phyloP scores from a whole-genome alignment of 2,329 filamentous ascomycete species.

The Chaetomium globosum region DNA sequence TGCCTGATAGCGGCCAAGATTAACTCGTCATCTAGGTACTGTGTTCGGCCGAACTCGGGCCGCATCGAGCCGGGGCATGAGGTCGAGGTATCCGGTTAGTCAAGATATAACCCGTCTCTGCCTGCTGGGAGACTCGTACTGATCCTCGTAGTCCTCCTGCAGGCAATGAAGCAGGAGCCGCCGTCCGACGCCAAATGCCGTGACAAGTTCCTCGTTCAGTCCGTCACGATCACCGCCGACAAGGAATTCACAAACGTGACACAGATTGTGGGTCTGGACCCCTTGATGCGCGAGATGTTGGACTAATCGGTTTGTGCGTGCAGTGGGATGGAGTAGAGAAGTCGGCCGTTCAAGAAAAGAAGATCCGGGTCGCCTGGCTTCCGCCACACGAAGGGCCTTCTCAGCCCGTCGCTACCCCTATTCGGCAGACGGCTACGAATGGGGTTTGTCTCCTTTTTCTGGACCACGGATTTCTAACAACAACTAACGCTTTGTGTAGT shows the following conservation, averaged over 20 bases:
- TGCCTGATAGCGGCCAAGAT: not conserved
- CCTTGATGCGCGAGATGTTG: slow-evolving; percentile 19
- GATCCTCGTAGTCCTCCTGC: slow-evolving; percentile 72
- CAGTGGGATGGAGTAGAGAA: slow-evolving; percentile 83
- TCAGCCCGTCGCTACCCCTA: slow-evolving; percentile 38
- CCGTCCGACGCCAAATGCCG: slow-evolving; percentile 84
- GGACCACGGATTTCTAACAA: not conserved
- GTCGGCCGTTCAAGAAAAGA: slow-evolving; percentile 81
- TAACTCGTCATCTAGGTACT: slow-evolving; percentile 69
- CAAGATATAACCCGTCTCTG: not conserved
- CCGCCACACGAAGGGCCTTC: slow-evolving; percentile 55
- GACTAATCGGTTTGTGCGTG: slow-evolving; percentile 35
- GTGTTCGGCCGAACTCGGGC: slow-evolving; percentile 94
- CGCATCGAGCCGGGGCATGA: slow-evolving; percentile 87
- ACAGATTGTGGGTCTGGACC: slow-evolving; percentile 67
- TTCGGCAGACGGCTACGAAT: slow-evolving; percentile 37
- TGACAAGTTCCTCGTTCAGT: slow-evolving; percentile 97
- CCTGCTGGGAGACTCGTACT: slow-evolving; percentile 34
- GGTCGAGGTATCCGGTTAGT: slow-evolving; percentile 88
- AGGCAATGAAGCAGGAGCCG: slow-evolving; percentile 97
- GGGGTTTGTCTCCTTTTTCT: slow-evolving; percentile 36
- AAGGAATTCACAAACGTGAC: slow-evolving; percentile 81
- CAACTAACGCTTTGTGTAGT: slow-evolving; percentile 31
- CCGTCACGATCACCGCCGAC: slow-evolving; percentile 78
- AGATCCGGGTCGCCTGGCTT: slow-evolving; percentile 90